phyloP scores from a whole-genome alignment of 371 early-diverging fungal species.

The Rhizopus arrhizus region DNA sequence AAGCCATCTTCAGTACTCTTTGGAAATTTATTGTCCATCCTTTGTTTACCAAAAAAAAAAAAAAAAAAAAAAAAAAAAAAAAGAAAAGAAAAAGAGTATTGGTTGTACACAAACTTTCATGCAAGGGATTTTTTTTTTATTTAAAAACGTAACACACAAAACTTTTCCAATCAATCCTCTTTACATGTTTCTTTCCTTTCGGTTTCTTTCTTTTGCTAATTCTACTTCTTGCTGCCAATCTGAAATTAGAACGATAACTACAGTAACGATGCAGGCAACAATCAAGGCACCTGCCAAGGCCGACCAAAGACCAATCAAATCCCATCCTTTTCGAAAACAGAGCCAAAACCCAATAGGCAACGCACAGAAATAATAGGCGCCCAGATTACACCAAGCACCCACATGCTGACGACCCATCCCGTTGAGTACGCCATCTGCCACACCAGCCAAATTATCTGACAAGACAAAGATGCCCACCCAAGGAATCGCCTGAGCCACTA shows the following conservation, averaged over 20 bases:
- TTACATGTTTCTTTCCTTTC: conserved; percentile 21
- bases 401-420: conserved; percentile 71
- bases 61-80: conserved; percentile 8
- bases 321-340: conserved; percentile 57
- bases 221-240: conserved; percentile 36
- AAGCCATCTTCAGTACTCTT: not conserved
- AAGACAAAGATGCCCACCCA: conserved; percentile 78
- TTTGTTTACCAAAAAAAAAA: conserved; percentile 1
- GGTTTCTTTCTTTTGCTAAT: conserved; percentile 26
- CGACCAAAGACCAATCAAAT: conserved; percentile 69
- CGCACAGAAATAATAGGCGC: conserved; percentile 64
- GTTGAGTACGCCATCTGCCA: conserved; percentile 71
- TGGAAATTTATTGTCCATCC: conserved; percentile 22
- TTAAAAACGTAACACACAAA: not conserved
- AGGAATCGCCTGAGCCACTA: conserved; percentile 72
- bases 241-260: conserved; percentile 36
- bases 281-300: conserved; percentile 42
- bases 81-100: not conserved
- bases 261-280: conserved; percentile 26
- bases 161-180: not conserved
- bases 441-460: conserved; percentile 66
- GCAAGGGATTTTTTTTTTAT: not conserved
- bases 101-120: not conserved
- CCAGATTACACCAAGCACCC: conserved; percentile 67
- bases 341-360: conserved; percentile 67